Evolutionary conservation across 257 asterid genomes (phyloP).

Genomic region (Perilla frutescens): DNA sequence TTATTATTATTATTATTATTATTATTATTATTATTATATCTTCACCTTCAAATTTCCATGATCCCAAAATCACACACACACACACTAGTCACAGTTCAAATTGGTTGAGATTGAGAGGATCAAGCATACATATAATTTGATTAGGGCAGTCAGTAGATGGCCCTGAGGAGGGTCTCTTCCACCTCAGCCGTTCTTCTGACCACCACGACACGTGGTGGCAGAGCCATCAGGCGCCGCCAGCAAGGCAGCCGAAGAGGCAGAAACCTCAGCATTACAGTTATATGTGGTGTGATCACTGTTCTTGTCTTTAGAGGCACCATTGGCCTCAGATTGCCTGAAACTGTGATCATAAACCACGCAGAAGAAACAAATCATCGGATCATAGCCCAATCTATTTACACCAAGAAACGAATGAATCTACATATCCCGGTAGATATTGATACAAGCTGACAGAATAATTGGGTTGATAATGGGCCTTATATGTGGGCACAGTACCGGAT

Average conservation of each 20-base stretch:
- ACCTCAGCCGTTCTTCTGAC: too few species aligned
- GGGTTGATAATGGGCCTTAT: not conserved
- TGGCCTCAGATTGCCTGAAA: conserved; percentile 27
- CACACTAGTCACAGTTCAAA: conserved; percentile 11
- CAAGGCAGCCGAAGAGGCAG: too few species aligned
- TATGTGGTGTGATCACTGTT: conserved; percentile 49
- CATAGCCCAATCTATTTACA: conserved; percentile 46
- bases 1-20: too few species aligned
- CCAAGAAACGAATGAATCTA: conserved; percentile 29
- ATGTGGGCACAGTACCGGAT: too few species aligned
- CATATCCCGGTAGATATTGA: not conserved
- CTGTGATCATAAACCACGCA: not conserved
- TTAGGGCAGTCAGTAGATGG: too few species aligned
- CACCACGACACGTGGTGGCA: too few species aligned
- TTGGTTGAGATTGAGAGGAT: too few species aligned
- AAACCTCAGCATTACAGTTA: too few species aligned
- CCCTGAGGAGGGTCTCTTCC: too few species aligned
- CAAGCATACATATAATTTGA: not conserved
- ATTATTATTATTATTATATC: too few species aligned
- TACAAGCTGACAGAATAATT: not conserved
- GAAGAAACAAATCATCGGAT: conserved; percentile 42
- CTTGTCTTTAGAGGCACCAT: conserved; percentile 36
- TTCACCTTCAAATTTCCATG: too few species aligned
- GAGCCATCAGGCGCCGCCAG: too few species aligned
- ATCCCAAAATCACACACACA: not conserved